Percentiles rank a stretch among this genome's conserved stretches.
phyloP scores from a whole-genome alignment of 768 basidiomycete genomes.

The Termitomyces sp. region DNA sequence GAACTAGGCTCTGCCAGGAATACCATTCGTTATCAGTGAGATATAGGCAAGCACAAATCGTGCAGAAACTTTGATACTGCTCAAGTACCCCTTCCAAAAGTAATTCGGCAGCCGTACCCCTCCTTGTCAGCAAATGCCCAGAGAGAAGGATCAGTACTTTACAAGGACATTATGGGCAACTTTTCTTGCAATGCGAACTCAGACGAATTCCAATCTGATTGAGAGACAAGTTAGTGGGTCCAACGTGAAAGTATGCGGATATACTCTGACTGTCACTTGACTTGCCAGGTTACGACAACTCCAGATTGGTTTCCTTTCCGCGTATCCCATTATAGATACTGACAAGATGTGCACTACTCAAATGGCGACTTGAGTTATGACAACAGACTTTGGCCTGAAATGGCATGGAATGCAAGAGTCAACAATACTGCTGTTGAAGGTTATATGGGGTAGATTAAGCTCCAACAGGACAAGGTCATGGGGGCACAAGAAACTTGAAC shows the following conservation, averaged over 20 bases:
- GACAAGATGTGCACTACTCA: too few species aligned
- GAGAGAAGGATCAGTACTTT: slow-evolving; percentile 45
- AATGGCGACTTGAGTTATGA: slow-evolving; percentile 33
- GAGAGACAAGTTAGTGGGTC: neutral
- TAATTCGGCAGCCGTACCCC: slow-evolving; percentile 49
- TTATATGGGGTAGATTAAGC: slow-evolving; percentile 40
- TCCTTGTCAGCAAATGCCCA: slow-evolving; percentile 48
- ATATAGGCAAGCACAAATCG: neutral
- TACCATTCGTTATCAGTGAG: neutral
- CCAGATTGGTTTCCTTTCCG: slow-evolving; percentile 45
- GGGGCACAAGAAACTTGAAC: slow-evolving; percentile 30
- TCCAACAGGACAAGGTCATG: slow-evolving; percentile 49
- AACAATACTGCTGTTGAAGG: slow-evolving; percentile 48
- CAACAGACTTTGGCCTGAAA: slow-evolving; percentile 38
- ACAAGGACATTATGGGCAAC: neutral
- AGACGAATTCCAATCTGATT: slow-evolving; percentile 39
- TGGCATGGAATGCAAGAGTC: slow-evolving; percentile 39
- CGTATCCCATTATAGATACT: slow-evolving; percentile 51
- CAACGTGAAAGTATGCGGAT: slow-evolving; percentile 6
- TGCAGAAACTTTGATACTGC: slow-evolving; percentile 22
- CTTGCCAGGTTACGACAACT: slow-evolving; percentile 43
- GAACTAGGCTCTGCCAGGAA: slow-evolving; percentile 33
- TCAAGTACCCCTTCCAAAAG: slow-evolving; percentile 50
- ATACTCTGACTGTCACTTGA: slow-evolving; percentile 43
- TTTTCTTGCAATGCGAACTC: slow-evolving; percentile 12